These are phyloP conservation scores for Ambrosiella xylebori DNA, from an alignment of 2,329 filamentous ascomycete species.

Conservation along the genomic window DNA sequence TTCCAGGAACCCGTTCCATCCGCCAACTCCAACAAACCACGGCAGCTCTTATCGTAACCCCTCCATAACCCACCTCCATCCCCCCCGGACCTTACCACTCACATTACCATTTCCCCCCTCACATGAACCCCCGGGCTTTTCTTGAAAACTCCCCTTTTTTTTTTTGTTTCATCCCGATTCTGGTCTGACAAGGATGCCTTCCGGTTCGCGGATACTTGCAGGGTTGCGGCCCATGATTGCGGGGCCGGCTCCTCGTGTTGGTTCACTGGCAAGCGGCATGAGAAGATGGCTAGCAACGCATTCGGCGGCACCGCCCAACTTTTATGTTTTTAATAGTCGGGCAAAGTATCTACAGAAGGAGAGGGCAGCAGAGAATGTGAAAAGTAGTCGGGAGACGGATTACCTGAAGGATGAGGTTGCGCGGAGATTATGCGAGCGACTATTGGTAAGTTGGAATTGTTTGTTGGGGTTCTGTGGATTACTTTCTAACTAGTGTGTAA, in stretches of 20 bases:
- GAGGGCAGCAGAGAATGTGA: constrained; percentile 53
- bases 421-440: constrained; percentile 61
- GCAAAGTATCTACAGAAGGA: constrained; percentile 88
- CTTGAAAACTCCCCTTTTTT: background rate
- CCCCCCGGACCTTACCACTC: background rate
- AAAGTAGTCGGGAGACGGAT: constrained; percentile 64
- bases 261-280: no score
- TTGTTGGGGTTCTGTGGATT: background rate
- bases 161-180: background rate
- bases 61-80: background rate
- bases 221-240: no score
- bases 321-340: constrained; percentile 80
- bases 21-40: background rate
- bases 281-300: constrained; percentile 8
- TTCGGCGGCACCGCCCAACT: constrained; percentile 21
- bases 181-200: no score
- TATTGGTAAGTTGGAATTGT: constrained; percentile 41
- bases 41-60: background rate
- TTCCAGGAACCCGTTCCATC: background rate
- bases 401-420: constrained; percentile 92
- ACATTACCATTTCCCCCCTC: background rate
- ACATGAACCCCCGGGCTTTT: background rate
- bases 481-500: background rate
- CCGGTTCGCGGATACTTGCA: no score
- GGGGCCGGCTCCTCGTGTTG: no score